These are phyloP conservation scores for Emmonsiellopsis sp. DNA, from an alignment of 2,329 filamentous ascomycete species.

Conservation along the genomic window DNA sequence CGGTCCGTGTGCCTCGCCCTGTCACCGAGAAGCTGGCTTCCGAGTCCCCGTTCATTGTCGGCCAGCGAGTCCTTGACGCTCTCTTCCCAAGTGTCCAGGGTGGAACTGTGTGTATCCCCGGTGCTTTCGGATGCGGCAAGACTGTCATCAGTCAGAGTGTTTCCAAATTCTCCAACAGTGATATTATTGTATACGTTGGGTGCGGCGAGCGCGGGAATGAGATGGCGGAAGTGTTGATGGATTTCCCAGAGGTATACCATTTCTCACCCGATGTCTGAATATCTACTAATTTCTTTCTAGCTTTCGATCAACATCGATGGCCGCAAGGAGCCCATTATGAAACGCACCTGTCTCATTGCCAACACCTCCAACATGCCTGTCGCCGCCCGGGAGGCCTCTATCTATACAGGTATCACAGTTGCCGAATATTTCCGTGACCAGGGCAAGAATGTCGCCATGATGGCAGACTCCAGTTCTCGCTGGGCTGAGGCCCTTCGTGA, in stretches of 20 bases:
- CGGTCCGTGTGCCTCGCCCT: slow-evolving; percentile 88
- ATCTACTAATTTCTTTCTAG: slow-evolving; percentile 22
- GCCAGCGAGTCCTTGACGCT: slow-evolving; percentile 90
- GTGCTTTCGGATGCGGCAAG: slow-evolving; percentile 97
- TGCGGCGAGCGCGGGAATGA: slow-evolving; percentile 93
- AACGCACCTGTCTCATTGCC: slow-evolving; percentile 94
- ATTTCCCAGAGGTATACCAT: slow-evolving; percentile 70
- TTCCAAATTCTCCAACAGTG: slow-evolving; percentile 99
- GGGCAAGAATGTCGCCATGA: slow-evolving; percentile 97
- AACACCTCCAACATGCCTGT: slow-evolving; percentile 99
- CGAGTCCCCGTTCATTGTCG: slow-evolving; percentile 86
- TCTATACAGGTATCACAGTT: slow-evolving; percentile 93
- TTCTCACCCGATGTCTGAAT: not conserved
- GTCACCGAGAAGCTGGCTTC: slow-evolving; percentile 86
- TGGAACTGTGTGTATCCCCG: slow-evolving; percentile 94
- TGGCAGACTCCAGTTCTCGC: slow-evolving; percentile 95
- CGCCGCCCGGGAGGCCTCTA: slow-evolving; percentile 93
- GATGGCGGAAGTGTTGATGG: slow-evolving; percentile 99
- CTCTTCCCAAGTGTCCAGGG: slow-evolving; percentile 95
- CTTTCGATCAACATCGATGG: slow-evolving; percentile 90
- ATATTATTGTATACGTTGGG: slow-evolving; percentile 97
- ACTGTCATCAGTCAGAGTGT: slow-evolving; percentile 98
- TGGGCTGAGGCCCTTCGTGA: slow-evolving; percentile 99
- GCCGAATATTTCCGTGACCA: slow-evolving; percentile 97
- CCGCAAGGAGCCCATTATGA: slow-evolving; percentile 98